phyloP scores from a whole-genome alignment of 148 eudicot species.

The Chenopodium berlandieri region DNA sequence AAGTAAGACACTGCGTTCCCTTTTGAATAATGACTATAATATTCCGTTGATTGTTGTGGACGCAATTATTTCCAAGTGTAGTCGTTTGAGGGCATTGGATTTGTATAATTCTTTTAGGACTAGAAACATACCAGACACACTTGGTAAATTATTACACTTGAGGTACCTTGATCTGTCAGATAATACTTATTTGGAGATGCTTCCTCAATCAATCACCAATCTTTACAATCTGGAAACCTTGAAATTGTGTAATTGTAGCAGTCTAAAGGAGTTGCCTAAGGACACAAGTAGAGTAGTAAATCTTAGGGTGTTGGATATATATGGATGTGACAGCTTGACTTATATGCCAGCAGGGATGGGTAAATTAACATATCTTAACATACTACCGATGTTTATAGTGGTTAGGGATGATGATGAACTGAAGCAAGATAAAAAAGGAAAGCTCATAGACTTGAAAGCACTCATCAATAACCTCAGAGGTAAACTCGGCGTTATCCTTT shows the following conservation, averaged over 20 bases:
- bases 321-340: neutral
- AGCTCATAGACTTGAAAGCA: constrained; percentile 6
- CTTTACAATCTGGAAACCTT: too few species aligned
- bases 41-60: too few species aligned
- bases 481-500: neutral
- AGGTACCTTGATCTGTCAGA: too few species aligned
- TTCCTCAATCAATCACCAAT: too few species aligned
- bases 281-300: constrained; percentile 14
- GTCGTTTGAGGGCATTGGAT: too few species aligned
- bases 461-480: constrained; percentile 9
- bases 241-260: neutral
- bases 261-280: constrained; percentile 19
- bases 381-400: neutral
- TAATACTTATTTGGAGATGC: too few species aligned
- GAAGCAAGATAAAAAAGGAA: neutral
- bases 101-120: too few species aligned
- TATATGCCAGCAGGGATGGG: constrained; percentile 24
- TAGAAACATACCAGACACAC: too few species aligned
- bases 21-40: too few species aligned
- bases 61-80: too few species aligned
- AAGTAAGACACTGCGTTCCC: too few species aligned
- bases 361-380: constrained; percentile 19
- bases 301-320: constrained; percentile 20
- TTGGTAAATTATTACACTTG: too few species aligned
- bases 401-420: neutral